Evolutionary conservation across 345 rosid species (phyloP).

Genomic region (Acer campestre): DNA sequence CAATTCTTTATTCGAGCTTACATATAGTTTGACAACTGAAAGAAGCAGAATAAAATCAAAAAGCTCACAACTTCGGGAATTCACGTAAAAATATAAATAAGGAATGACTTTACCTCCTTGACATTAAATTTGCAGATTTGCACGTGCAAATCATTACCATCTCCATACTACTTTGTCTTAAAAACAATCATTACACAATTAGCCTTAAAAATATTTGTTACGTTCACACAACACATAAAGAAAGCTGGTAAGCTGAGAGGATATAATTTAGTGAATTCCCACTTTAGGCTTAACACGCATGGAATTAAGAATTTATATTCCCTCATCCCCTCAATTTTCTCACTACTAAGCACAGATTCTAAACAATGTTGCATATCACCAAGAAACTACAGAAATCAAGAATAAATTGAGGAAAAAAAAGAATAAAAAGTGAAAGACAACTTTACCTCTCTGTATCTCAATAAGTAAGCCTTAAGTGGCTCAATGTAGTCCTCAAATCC

Average conservation of each 20-base stretch:
- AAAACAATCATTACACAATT: too few relatives aligned
- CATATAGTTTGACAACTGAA: constrained; percentile 66
- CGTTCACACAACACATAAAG: neutral
- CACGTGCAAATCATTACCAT: too few relatives aligned
- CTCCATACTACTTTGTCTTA: too few relatives aligned
- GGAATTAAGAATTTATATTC: neutral
- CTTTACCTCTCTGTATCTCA: constrained; percentile 63
- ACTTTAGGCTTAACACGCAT: neutral
- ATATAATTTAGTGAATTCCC: too few relatives aligned
- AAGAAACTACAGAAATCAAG: neutral
- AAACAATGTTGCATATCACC: neutral
- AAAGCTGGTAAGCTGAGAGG: too few relatives aligned
- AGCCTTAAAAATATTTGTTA: neutral
- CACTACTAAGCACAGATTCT: neutral
- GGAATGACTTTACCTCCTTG: constrained; percentile 45
- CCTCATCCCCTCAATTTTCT: neutral
- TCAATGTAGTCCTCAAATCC: constrained; percentile 76
- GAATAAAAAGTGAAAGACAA: neutral
- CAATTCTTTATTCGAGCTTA: constrained; percentile 62
- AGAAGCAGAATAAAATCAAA: neutral
- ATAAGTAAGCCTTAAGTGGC: constrained; percentile 63
- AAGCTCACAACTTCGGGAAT: neutral
- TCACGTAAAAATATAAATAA: neutral
- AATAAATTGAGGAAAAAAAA: neutral
- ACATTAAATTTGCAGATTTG: constrained; percentile 20